Evolutionary conservation across 2,329 filamentous ascomycete species (phyloP).

Genomic region (Ceratocystiopsis minuta): DNA sequence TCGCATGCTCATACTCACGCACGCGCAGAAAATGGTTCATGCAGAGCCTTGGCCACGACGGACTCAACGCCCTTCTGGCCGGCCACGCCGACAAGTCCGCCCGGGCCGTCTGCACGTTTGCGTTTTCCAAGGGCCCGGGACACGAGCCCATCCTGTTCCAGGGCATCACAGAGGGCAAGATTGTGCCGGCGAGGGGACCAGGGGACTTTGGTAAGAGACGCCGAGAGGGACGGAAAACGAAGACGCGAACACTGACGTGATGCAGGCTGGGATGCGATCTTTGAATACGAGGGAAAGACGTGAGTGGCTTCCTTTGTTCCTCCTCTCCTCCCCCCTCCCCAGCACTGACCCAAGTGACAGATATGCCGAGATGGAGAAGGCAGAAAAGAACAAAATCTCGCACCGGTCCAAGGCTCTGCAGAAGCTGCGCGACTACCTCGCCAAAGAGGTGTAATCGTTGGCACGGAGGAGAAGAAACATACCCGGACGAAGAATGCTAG

Average conservation of each 20-base stretch:
- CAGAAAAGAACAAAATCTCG: slow-evolving; percentile 77
- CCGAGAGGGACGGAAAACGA: no score
- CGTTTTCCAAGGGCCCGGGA: slow-evolving; percentile 71
- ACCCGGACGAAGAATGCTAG: neutral
- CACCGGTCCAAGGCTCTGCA: slow-evolving; percentile 76
- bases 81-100: slow-evolving; percentile 83
- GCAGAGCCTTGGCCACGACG: slow-evolving; percentile 59
- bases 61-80: slow-evolving; percentile 77
- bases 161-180: slow-evolving; percentile 67
- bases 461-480: neutral
- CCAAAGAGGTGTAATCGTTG: neutral
- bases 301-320: slow-evolving; percentile 16
- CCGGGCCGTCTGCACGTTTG: slow-evolving; percentile 91
- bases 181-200: slow-evolving; percentile 70
- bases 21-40: slow-evolving; percentile 90
- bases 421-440: slow-evolving; percentile 70
- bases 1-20: neutral
- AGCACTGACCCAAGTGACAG: slow-evolving; percentile 18
- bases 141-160: slow-evolving; percentile 78
- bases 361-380: slow-evolving; percentile 87
- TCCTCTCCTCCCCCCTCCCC: no score
- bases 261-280: slow-evolving; percentile 86
- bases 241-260: no score
- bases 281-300: slow-evolving; percentile 84
- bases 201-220: slow-evolving; percentile 54